These are phyloP conservation scores for Mucor piriformis DNA, from an alignment of 371 early-diverging fungal genomes.

Conservation along the genomic window DNA sequence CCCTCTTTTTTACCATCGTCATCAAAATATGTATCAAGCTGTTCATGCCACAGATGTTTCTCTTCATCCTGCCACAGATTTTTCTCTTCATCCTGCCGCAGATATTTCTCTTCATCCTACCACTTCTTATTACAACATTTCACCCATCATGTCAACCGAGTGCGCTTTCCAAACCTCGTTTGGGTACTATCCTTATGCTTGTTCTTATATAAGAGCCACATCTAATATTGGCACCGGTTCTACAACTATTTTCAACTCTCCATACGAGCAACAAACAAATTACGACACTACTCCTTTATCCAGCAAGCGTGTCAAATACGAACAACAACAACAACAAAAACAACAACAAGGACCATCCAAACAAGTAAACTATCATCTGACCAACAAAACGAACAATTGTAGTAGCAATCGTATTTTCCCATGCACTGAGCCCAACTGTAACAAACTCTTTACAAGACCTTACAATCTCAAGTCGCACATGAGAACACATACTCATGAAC, in stretches of 20 bases:
- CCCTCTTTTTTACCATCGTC: not conserved
- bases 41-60: not conserved
- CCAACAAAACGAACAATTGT: not conserved
- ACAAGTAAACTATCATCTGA: not conserved
- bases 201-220: too few relatives aligned
- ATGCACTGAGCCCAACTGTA: constrained; percentile 37
- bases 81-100: not conserved
- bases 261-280: not conserved
- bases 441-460: constrained; percentile 73
- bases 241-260: not conserved
- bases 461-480: constrained; percentile 83
- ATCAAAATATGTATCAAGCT: not conserved
- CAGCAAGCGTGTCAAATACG: not conserved
- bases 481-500: constrained; percentile 73
- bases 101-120: not conserved
- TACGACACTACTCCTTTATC: not conserved
- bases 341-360: not conserved
- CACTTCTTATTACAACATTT: not conserved
- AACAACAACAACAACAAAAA: not conserved
- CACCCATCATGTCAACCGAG: not conserved
- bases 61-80: too few relatives aligned
- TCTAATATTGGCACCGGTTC: too few relatives aligned
- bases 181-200: too few relatives aligned
- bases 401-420: not conserved
- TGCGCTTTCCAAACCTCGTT: not conserved